Conservation (phyloP, 2,329 filamentous ascomycete species). For the Phaeosphaeriaceae sp. region DNA sequence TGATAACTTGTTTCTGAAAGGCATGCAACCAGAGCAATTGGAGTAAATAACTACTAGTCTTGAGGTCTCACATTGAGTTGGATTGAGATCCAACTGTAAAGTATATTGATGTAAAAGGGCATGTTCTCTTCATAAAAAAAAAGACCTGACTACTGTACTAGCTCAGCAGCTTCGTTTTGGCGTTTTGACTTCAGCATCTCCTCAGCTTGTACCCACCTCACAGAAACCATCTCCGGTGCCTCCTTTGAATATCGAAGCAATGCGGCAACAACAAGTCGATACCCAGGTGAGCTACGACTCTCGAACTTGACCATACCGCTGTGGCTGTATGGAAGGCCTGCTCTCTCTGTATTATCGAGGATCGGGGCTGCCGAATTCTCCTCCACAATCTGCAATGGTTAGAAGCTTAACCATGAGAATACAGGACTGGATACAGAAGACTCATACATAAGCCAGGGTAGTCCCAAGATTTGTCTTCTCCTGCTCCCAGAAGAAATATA, state of each 20-base stretch:
- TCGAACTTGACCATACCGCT: slow-evolving; percentile 40
- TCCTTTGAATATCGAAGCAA: slow-evolving; percentile 25
- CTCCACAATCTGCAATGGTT: slow-evolving; percentile 32
- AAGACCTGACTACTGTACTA: neutral
- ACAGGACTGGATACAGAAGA: neutral
- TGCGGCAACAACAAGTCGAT: slow-evolving; percentile 32
- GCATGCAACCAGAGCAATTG: too few species aligned
- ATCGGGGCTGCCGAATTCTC: slow-evolving; percentile 29
- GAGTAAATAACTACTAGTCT: too few species aligned
- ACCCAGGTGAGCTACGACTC: slow-evolving; percentile 28
- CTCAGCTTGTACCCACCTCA: slow-evolving; percentile 15
- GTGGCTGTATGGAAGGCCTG: slow-evolving; percentile 43
- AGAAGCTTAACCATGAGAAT: neutral
- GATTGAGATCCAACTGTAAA: too few species aligned
- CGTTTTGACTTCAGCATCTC: slow-evolving; percentile 17
- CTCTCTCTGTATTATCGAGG: slow-evolving; percentile 44
- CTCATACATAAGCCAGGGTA: slow-evolving; percentile 35
- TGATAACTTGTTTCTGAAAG: too few species aligned
- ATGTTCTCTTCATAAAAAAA: too few species aligned
- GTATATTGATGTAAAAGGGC: too few species aligned
- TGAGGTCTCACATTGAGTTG: too few species aligned
- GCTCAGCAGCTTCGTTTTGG: slow-evolving; percentile 18
- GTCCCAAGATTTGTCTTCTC: slow-evolving; percentile 45
- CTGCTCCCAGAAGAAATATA: slow-evolving; percentile 52
- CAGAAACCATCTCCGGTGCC: slow-evolving; percentile 12